These are phyloP conservation scores for Suillus cothurnatus DNA, from an alignment of 768 basidiomycete genomes.

Conservation along the genomic window DNA sequence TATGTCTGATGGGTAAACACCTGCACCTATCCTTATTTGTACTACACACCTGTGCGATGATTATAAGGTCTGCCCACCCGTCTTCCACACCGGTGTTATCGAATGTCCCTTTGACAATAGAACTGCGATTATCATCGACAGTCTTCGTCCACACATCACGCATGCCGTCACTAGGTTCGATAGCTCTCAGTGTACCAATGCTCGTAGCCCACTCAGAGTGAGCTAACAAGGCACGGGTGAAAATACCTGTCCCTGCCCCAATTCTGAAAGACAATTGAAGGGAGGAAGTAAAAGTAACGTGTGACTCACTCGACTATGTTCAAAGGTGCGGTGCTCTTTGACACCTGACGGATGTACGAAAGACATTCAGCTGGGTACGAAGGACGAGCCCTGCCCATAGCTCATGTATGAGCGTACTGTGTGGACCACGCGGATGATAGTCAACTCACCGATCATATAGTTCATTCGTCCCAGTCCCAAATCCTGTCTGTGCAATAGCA, in stretches of 20 bases:
- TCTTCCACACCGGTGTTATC: conserved; percentile 60
- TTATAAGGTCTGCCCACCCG: conserved; percentile 75
- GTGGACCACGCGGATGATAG: background rate
- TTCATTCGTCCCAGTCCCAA: conserved; percentile 80
- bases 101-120: conserved; percentile 68
- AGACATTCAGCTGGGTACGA: conserved; percentile 74
- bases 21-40: background rate
- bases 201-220: conserved; percentile 54
- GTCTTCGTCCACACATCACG: conserved; percentile 64
- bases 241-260: conserved; percentile 87
- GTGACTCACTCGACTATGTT: conserved; percentile 70
- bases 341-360: conserved; percentile 54
- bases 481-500: conserved; percentile 68
- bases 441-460: conserved; percentile 66
- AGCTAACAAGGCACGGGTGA: conserved; percentile 78
- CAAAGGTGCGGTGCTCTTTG: conserved; percentile 42
- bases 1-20: conserved; percentile 3
- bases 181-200: conserved; percentile 59
- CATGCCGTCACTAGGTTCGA: conserved; percentile 92
- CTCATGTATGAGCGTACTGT: background rate
- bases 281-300: background rate
- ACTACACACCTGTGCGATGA: conserved; percentile 67
- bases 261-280: conserved; percentile 50
- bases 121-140: conserved; percentile 54
- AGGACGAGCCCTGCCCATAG: conserved; percentile 64